Evolutionary conservation across 805 yeast genomes (phyloP), one percentile per base, ranked within the genome.

Genomic region (Kazachstania africana): DNA sequence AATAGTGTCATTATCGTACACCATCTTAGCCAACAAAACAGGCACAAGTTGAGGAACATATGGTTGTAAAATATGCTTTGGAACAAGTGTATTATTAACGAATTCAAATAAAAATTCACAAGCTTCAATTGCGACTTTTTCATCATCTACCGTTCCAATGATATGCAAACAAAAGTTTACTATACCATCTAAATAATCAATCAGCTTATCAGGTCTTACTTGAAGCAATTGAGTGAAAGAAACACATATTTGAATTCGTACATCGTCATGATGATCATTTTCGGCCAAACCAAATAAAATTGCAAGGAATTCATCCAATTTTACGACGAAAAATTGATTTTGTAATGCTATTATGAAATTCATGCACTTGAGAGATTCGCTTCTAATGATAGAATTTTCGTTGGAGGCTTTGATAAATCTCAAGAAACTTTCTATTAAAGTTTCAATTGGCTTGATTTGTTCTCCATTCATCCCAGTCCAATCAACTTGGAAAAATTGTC

Each of bases 61-160:
- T 1, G 79, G 76, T 35, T 58, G 57, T 35, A 84, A 64, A 4
- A 72, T 50, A 20, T 53, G 47, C 15, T 67, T 66, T 6, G 82
- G 75, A 3, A 75, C 60, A 19, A 65, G 66, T n/a, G 56, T 40
- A 22, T 73, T 65, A 3, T 84, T 77, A 0, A 87, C 72, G 33
- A 88, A 64, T 1, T 81, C 74, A 27, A 88, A 67, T 36, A 91
- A 60, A 45, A 91, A 85, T 58, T 91, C 97, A 53, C 95, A 84
- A 3, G 94, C 96, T 52, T 87, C 95, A 34, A 87, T 62, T 0
- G 94, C 78, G 20, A 84, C 93, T 33, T 68, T 76, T 42, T 80
- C 87, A 39, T 77, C 76, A 14, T 56, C 55, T 14, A 43, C 49
- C 32, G 64, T 63, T 9, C 68, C 68, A 60, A 88, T 73, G 36